These are phyloP conservation scores for Daedaleopsis nitida DNA, from an alignment of 768 basidiomycete species.

Conservation along the genomic window DNA sequence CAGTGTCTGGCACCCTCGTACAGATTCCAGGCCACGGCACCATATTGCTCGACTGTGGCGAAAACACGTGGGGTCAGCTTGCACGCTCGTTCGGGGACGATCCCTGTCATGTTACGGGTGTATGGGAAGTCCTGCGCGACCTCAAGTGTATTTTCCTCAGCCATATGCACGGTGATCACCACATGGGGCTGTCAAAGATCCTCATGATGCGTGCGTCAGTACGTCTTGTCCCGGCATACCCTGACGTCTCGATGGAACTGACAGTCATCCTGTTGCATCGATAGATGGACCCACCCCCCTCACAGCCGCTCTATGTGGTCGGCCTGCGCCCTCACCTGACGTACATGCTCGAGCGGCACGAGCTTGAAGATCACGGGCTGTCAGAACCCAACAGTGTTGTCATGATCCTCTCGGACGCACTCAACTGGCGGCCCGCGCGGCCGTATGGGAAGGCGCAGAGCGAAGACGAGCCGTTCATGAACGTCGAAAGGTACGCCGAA, in stretches of 20 bases:
- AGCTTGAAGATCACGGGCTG: slow-evolving; percentile 74
- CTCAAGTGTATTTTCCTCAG: slow-evolving; percentile 83
- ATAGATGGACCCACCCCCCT: slow-evolving; percentile 65
- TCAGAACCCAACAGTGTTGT: slow-evolving; percentile 52
- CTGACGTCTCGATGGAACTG: slow-evolving; percentile 5
- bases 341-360: slow-evolving; percentile 72
- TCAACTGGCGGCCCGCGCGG: slow-evolving; percentile 48
- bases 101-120: slow-evolving; percentile 35
- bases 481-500: slow-evolving; percentile 5
- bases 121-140: slow-evolving; percentile 64
- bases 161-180: slow-evolving; percentile 93
- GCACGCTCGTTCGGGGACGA: slow-evolving; percentile 71
- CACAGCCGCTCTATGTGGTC: slow-evolving; percentile 71
- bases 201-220: slow-evolving; percentile 73
- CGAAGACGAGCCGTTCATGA: slow-evolving; percentile 24
- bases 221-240: slow-evolving; percentile 21
- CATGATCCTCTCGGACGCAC: slow-evolving; percentile 51
- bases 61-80: slow-evolving; percentile 92
- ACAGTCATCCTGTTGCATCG: neutral
- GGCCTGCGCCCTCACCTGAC: slow-evolving; percentile 54
- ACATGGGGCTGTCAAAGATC: slow-evolving; percentile 77
- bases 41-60: slow-evolving; percentile 86
- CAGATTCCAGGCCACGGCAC: slow-evolving; percentile 71
- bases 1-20: slow-evolving; percentile 78
- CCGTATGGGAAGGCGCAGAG: slow-evolving; percentile 30